These are phyloP conservation scores for Suhomyces sp. DNA, from an alignment of 805 yeast species.

Conservation along the genomic window DNA sequence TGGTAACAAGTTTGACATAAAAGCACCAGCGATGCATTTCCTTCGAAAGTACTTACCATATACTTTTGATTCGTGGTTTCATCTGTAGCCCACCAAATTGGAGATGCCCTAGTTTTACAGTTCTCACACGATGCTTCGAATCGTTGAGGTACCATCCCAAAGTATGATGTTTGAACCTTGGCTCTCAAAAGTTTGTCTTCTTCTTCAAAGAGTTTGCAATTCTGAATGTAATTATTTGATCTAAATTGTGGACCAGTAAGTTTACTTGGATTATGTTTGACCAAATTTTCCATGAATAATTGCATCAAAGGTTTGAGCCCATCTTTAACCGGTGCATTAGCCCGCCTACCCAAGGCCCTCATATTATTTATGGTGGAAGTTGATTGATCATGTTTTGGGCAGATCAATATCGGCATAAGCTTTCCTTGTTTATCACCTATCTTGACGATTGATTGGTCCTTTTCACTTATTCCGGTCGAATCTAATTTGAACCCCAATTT, in stretches of 20 bases:
- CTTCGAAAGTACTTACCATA: conserved; percentile 5
- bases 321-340: conserved; percentile 22
- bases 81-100: conserved; percentile 36
- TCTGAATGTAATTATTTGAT: conserved; percentile 29
- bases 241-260: conserved; percentile 33
- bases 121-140: conserved; percentile 15
- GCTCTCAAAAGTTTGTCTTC: conserved; percentile 8
- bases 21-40: conserved; percentile 1
- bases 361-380: conserved; percentile 22
- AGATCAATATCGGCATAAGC: conserved; percentile 44
- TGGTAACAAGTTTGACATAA: conserved; percentile 37
- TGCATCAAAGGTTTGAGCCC: conserved; percentile 37
- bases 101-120: conserved; percentile 30
- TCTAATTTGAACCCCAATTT: conserved; percentile 54
- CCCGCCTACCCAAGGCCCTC: conserved; percentile 31
- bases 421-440: conserved; percentile 35
- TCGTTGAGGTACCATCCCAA: conserved; percentile 2
- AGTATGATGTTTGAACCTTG: conserved; percentile 5
- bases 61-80: conserved; percentile 1
- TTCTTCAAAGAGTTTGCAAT: conserved; percentile 17
- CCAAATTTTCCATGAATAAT: conserved; percentile 39
- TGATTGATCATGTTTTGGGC: conserved; percentile 38
- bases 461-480: conserved; percentile 10
- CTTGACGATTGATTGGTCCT: conserved; percentile 16
- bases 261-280: conserved; percentile 13